Conservation (phyloP, 2,329 filamentous ascomycete genomes). For the Thielaviopsis musarum region DNA sequence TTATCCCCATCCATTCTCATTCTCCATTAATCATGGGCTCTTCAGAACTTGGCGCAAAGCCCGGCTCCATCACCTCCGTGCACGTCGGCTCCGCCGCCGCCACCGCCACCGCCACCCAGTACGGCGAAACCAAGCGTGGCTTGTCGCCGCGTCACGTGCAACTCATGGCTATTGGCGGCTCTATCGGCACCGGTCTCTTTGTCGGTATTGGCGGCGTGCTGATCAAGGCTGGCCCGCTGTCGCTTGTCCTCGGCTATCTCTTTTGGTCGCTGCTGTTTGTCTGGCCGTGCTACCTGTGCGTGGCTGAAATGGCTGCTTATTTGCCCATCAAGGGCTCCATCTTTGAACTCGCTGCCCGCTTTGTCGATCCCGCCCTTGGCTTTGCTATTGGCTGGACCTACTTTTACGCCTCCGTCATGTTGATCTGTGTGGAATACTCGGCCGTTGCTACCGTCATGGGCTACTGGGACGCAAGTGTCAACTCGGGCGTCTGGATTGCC, state of each 20-base stretch:
- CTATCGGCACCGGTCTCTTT: constrained; percentile 29
- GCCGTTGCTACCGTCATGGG: constrained; percentile 28
- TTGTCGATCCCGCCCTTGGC: constrained; percentile 38
- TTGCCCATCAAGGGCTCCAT: constrained; percentile 37
- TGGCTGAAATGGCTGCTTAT: constrained; percentile 42
- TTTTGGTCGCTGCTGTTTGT: constrained; percentile 28
- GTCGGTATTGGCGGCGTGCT: constrained; percentile 28
- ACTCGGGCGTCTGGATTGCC: constrained; percentile 32
- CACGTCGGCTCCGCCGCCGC: constrained; percentile 2
- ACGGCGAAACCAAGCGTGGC: constrained; percentile 12
- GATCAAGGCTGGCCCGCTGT: constrained; percentile 25
- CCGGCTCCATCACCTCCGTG: constrained; percentile 6
- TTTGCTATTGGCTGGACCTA: constrained; percentile 39
- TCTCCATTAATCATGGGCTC: constrained; percentile 1
- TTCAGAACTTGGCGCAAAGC: constrained; percentile 9
- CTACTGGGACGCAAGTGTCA: constrained; percentile 26
- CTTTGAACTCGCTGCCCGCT: constrained; percentile 36
- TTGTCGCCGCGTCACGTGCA: constrained; percentile 25
- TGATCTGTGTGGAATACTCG: constrained; percentile 28
- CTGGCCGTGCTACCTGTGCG: constrained; percentile 26
- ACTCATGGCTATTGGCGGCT: constrained; percentile 32
- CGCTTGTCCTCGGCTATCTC: constrained; percentile 27
- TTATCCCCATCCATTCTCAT: neutral
- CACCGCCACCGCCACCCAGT: neutral
- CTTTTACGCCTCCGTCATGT: constrained; percentile 29